Evolutionary conservation across 768 basidiomycete genomes (phyloP), one percentile per base, ranked within the genome.

Genomic region (Strobilomyces dryophilus): DNA sequence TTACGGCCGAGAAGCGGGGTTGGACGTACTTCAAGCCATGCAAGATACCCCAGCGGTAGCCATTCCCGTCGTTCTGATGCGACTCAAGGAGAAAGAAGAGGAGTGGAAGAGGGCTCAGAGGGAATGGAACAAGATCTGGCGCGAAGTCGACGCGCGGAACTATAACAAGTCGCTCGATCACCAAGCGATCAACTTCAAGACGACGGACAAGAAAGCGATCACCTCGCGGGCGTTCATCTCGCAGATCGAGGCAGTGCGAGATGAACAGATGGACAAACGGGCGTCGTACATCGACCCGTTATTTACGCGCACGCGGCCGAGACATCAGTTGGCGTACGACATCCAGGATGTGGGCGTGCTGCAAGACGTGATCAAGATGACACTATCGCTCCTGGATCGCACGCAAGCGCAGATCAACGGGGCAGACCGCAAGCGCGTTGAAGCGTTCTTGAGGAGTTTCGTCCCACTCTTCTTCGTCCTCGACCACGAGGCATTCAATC

Each of bases 91-190:
- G 70, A 98, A 98, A 73, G 95, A 98, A 66, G 93, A 93, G 55
- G 95, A 98, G 67, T 99, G 97, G 97, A 97, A 94, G 72, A 80
- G 93, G 20, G 95, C 93, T 17, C 93, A 97, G 68, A 72, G 93
- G 48, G 97, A 97, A 72, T 99, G 97, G 97, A 98, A 98, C 73
- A 91, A 95, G 68, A 89, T 98, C 47, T 99, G 97, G 97, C 76
- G 95, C 47, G 95, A 97, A 72, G 92, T 95, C 27, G 92, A 98
- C 61, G 90, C 91, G 26, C 79, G 90, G 61, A 98, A 98, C 72
- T 98, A 90, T 65, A 81, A 85, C 71, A 94, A 93, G 76, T 87
- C 89, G 48, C 78, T 98, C 62, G 95, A 99, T 66, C 92, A 95
- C 63, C 92, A 95, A 67, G 90, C 85, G 9, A 88, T 95, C 65